Base-by-base conservation (phyloP, 2,329 filamentous ascomycete genomes). In the Phoma sp. region DNA sequence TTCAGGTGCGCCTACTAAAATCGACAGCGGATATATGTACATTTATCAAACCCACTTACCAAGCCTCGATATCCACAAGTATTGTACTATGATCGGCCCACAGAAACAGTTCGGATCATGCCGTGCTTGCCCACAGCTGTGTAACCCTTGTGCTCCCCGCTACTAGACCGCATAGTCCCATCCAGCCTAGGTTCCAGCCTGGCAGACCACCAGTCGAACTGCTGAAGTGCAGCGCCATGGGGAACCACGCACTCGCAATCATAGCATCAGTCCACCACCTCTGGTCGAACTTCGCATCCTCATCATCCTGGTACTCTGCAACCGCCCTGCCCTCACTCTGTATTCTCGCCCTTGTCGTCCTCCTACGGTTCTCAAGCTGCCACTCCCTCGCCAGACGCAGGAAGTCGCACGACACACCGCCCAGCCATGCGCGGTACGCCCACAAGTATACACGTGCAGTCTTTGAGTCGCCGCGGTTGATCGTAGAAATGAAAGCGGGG, bases 201-300 rank as follows among this genome's bases (percentile, higher is more conserved):
- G 77, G 77, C 21, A 80, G 52, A 0, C 77, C 77, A 22, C 68
- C 71, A 13, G 60, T 70, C 21, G 65, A 66, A 45, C 69, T 73
- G 43, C 74, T 73, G 51, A 74, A 79, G 39, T 80, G 76, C 55
- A 73, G 57, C 12, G 77, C 78, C 62, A 80, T 75, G 1, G 78
- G 77, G 51, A 78, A 71, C 78, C 78, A 80, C 43, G 72, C 74
- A 32, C 73, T 52, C 29, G 77, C 74, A 61, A 79, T 76, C 55
- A 79, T 69, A 24, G 75, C 58, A 60, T 80, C 76, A 2, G 67
- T 71, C 73, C 75, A 79, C 77, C 77, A 80, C 64, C 73, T 74
- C 52, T 62, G 55, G 55, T 75, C 71, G 44, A 70, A 63, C 60
- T 61, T 69, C n/a, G 43, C 58, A 56, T 80, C 78, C 33, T 71